Base-by-base conservation (phyloP, 768 basidiomycete genomes). In the Austroboletus eburneus region DNA sequence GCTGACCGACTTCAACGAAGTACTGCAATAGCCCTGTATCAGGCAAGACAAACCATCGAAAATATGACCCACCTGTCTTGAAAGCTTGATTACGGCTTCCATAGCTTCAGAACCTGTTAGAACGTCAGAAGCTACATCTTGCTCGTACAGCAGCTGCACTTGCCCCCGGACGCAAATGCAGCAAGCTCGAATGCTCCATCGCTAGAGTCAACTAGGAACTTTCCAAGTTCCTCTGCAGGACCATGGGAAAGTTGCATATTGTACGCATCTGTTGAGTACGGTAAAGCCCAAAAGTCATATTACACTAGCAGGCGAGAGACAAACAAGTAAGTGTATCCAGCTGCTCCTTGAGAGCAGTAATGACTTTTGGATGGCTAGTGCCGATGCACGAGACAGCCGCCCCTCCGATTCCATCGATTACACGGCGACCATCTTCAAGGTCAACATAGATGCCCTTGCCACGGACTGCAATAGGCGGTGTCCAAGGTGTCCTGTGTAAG, bases 361-460 rank as follows among this genome's bases (percentile, higher is more conserved):
- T 71, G 27, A 91, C 86, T 48, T 74, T 77, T 3, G 85, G 86
- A 58, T 91, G 81, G 18, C 75, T 78, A 48, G 81, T 80, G 3
- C 91, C 91, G 36, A 94, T 62, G 62, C 85, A 89, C 10, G 81
- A 65, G 23, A 94, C 91, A 9, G 91, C 89, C 6, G 90, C 90
- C 23, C 91, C 91, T 37, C 91, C 91, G 37, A 88, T 81, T 7
- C 77, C 87, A 67, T 94, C 91, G 55, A 92, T 74, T 24, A 91
- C 60, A 46, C 68, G 76, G 42, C 70, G 72, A 0, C 90, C 91
- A 64, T 81, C 80, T 54, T 84, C 79, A 7, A 91, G 74, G 18
- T 76, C 75, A 36, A 91, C 66, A 58, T 91, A 88, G 29, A 82
- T 75, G 16, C 89, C 89, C 54, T 85, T 67, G 3, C 72, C 85